A percentile compares a stretch with the other conserved stretches of the same genome.
Conservation (phyloP, 2,329 filamentous ascomycete species). For the Coniosporium tulheliwenetii region DNA sequence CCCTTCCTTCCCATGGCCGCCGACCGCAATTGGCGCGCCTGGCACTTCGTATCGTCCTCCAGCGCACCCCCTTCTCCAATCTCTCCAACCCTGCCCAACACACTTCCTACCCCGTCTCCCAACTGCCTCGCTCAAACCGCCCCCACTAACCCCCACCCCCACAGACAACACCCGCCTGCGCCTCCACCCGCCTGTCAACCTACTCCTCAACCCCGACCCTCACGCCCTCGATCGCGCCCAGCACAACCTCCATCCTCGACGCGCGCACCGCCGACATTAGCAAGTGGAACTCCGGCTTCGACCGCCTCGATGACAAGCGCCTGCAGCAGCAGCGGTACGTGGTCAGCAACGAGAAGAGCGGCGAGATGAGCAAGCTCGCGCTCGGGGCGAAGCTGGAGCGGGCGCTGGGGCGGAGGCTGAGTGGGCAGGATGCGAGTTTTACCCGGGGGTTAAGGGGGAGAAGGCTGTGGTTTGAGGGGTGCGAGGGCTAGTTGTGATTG, state of each 20-base stretch:
- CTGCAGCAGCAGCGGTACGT: constrained; percentile 69
- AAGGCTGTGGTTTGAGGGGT: constrained; percentile 3
- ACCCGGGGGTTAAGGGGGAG: constrained; percentile 28
- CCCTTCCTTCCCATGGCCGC: neutral
- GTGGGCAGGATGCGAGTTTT: constrained; percentile 76
- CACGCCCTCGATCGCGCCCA: constrained; percentile 32
- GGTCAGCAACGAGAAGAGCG: constrained; percentile 63
- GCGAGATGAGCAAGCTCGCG: constrained; percentile 71
- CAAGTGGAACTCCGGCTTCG: constrained; percentile 64
- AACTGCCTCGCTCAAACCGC: neutral
- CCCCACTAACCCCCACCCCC: neutral
- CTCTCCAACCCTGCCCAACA: neutral
- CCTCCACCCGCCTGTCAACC: constrained; percentile 31
- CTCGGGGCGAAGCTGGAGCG: constrained; percentile 83
- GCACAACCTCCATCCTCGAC: constrained; percentile 15
- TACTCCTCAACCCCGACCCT: constrained; percentile 35
- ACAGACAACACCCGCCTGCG: constrained; percentile 7
- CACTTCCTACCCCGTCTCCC: neutral
- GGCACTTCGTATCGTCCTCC: too few species aligned
- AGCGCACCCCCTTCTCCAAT: neutral
- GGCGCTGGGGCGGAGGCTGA: constrained; percentile 74
- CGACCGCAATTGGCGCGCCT: too few species aligned
- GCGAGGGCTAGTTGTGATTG: too few species aligned
- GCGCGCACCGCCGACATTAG: constrained; percentile 49
- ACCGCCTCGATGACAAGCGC: constrained; percentile 81